Conservation (phyloP, 768 basidiomycete genomes). For the Nevesoporus exiguus region DNA sequence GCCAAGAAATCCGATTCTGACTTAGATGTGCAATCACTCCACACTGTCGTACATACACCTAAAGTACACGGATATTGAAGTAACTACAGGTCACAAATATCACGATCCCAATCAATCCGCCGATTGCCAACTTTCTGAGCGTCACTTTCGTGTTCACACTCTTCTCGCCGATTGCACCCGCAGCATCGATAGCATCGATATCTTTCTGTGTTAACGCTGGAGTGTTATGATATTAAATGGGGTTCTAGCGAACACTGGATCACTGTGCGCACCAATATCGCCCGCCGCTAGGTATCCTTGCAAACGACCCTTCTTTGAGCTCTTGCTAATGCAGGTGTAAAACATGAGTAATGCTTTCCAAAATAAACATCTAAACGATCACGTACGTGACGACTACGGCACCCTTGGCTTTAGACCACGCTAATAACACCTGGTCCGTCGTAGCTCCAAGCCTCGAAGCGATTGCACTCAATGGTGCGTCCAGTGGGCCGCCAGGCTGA, state of each 20-base stretch:
- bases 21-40: no score
- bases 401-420: slow-evolving; percentile 71
- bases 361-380: background rate
- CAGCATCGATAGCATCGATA: slow-evolving; percentile 52
- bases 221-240: no score
- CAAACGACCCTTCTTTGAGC: slow-evolving; percentile 62
- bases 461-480: slow-evolving; percentile 53
- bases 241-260: background rate
- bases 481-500: slow-evolving; percentile 63
- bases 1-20: no score
- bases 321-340: slow-evolving; percentile 40
- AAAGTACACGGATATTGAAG: slow-evolving; percentile 7
- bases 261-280: slow-evolving; percentile 45
- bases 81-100: slow-evolving; percentile 9
- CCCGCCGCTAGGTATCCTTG: slow-evolving; percentile 66
- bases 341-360: background rate
- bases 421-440: slow-evolving; percentile 66
- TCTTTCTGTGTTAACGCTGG: slow-evolving; percentile 43
- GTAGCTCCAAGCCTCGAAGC: slow-evolving; percentile 49
- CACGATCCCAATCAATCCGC: slow-evolving; percentile 1
- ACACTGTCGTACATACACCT: no score
- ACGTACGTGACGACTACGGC: slow-evolving; percentile 62
- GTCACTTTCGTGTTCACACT: background rate
- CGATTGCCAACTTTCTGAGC: background rate
- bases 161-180: slow-evolving; percentile 39